A percentile compares a stretch with the other conserved stretches of the same genome.
Evolutionary conservation across 768 basidiomycete genomes (phyloP).

Genomic region (Termitomyces sp.): DNA sequence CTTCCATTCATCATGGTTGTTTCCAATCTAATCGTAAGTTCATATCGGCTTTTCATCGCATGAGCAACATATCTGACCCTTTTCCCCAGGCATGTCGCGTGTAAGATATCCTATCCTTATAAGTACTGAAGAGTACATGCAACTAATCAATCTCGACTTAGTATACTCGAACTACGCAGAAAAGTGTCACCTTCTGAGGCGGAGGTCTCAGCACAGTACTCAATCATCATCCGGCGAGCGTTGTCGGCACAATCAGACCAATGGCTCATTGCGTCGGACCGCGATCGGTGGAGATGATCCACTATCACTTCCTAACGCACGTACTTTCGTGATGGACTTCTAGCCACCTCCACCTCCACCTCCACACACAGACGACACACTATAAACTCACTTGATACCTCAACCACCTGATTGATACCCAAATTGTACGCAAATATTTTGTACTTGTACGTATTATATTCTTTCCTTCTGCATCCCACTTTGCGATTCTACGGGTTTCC

Average conservation of each 20-base stretch:
- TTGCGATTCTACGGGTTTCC: background rate
- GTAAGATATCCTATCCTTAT: conserved; percentile 15
- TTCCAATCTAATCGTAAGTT: conserved; percentile 31
- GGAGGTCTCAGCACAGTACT: conserved; percentile 26
- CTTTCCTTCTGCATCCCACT: background rate
- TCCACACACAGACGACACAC: background rate
- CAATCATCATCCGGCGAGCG: conserved; percentile 22
- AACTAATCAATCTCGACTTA: conserved; percentile 12
- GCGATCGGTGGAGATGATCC: background rate
- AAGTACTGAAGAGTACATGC: background rate
- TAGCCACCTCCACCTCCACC: background rate
- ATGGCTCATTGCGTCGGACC: conserved; percentile 12
- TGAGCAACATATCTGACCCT: background rate
- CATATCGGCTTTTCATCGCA: background rate
- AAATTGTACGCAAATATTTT: conserved; percentile 8
- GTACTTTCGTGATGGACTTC: background rate
- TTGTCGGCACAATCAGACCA: conserved; percentile 7
- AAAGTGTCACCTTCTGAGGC: conserved; percentile 27
- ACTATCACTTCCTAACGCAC: background rate
- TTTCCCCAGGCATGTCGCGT: conserved; percentile 31
- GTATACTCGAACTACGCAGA: conserved; percentile 36
- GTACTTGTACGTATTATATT: conserved; percentile 8
- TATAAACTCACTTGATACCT: background rate
- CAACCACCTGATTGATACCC: background rate
- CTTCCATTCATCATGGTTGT: conserved; percentile 30